phyloP scores from a whole-genome alignment of 495 filamentous ascomycete genomes.

The Penicillium manginii region DNA sequence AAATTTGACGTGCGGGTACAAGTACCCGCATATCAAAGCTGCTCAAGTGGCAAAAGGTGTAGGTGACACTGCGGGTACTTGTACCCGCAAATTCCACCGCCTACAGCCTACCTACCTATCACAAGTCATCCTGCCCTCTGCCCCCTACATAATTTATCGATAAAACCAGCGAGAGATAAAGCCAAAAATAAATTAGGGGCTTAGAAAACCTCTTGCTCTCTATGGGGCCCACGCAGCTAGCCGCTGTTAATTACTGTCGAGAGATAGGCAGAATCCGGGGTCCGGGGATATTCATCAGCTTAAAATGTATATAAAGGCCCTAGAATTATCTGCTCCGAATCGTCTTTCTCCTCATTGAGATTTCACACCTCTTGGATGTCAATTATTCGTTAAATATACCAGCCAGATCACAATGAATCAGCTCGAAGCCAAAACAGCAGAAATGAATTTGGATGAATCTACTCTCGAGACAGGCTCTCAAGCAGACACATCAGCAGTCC shows the following conservation, averaged over 20 bases:
- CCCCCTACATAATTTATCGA: not conserved
- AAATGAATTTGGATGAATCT: not conserved
- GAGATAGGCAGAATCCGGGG: conserved; percentile 1
- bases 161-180: not conserved
- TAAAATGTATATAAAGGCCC: not conserved
- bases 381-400: not conserved
- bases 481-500: not conserved
- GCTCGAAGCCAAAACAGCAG: not conserved
- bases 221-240: not conserved
- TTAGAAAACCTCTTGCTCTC: not conserved
- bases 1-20: conserved; percentile 1
- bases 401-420: not conserved
- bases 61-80: not conserved
- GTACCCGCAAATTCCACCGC: conserved; percentile 1
- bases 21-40: conserved; percentile 1
- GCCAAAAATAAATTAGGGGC: not conserved
- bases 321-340: not conserved
- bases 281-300: not conserved
- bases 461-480: not conserved
- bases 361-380: not conserved
- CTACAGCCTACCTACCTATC: conserved; percentile 1
- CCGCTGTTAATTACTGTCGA: not conserved
- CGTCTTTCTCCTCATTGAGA: not conserved
- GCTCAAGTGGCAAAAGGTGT: not conserved
- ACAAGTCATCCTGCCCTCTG: not conserved